Evolutionary conservation across 257 asterid species (phyloP).

Genomic region (Plectranthus barbatus): DNA sequence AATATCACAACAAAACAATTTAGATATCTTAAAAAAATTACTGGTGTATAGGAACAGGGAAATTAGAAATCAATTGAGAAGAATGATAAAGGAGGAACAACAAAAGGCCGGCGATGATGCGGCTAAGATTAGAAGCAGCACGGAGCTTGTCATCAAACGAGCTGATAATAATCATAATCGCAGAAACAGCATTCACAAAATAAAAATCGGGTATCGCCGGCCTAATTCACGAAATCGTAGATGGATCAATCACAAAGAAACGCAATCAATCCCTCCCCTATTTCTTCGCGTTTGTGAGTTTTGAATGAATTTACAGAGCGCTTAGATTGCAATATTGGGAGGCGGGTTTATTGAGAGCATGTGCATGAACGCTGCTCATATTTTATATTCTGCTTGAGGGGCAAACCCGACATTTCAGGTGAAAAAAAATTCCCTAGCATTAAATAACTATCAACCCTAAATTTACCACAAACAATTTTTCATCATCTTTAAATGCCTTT

Average conservation of each 20-base stretch:
- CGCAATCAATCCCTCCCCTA: not conserved
- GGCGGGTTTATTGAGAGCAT: not conserved
- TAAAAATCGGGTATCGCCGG: not conserved
- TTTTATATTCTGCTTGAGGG: not conserved
- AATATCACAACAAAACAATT: not conserved
- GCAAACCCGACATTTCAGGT: constrained; percentile 9
- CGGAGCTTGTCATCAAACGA: constrained; percentile 66
- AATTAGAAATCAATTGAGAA: constrained; percentile 77
- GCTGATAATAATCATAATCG: constrained; percentile 65
- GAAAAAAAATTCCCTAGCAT: too few species aligned
- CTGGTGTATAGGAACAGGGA: constrained; percentile 93
- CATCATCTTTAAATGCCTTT: too few species aligned
- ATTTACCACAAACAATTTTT: too few species aligned
- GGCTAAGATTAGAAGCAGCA: constrained; percentile 76
- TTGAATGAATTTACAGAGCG: not conserved
- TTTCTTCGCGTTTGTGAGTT: not conserved
- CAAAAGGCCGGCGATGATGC: constrained; percentile 83
- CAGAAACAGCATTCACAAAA: constrained; percentile 26
- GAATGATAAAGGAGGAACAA: constrained; percentile 85
- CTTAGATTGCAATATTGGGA: not conserved
- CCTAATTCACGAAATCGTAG: constrained; percentile 29
- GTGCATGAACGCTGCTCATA: constrained; percentile 16
- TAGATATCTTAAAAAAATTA: constrained; percentile 2
- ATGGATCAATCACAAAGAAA: too few species aligned
- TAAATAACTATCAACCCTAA: too few species aligned